A percentile compares a stretch with the other conserved stretches of the same genome.
These are phyloP conservation scores for Cadophora sp. DNA, from an alignment of 2,329 filamentous ascomycete genomes.

Conservation along the genomic window DNA sequence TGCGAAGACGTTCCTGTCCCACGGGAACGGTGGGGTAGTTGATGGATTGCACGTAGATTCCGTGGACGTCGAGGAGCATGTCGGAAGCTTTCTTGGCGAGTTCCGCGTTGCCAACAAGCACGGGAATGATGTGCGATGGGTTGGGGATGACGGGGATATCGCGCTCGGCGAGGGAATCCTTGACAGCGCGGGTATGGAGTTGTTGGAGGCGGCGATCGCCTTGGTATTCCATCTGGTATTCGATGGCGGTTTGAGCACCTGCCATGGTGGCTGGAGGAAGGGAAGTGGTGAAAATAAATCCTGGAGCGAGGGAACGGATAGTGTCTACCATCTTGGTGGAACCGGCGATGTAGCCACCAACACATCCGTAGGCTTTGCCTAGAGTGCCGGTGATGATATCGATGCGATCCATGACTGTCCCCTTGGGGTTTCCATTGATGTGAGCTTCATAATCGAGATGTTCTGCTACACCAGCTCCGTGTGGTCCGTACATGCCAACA, in stretches of 20 bases:
- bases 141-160: conserved; percentile 98
- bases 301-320: conserved; percentile 91
- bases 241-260: conserved; percentile 87
- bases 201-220: conserved; percentile 93
- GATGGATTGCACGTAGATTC: conserved; percentile 98
- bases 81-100: conserved; percentile 92
- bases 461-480: conserved; percentile 94
- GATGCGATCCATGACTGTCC: conserved; percentile 92
- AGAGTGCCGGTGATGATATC: conserved; percentile 98
- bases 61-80: conserved; percentile 85
- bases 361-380: conserved; percentile 96
- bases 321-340: conserved; percentile 87
- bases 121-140: conserved; percentile 93
- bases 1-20: conserved; percentile 94
- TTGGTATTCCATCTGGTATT: conserved; percentile 87
- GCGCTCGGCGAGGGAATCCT: conserved; percentile 76
- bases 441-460: conserved; percentile 95
- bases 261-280: conserved; percentile 97
- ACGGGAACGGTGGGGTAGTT: conserved; percentile 98
- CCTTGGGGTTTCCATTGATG: conserved; percentile 72
- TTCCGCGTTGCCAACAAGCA: conserved; percentile 93
- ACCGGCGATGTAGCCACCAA: conserved; percentile 96
- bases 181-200: conserved; percentile 93
- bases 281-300: conserved; percentile 98
- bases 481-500: conserved; percentile 98